phyloP scores from a whole-genome alignment of 192 early-diverging fungal species.

The Fimicolochytrium jonesii region DNA sequence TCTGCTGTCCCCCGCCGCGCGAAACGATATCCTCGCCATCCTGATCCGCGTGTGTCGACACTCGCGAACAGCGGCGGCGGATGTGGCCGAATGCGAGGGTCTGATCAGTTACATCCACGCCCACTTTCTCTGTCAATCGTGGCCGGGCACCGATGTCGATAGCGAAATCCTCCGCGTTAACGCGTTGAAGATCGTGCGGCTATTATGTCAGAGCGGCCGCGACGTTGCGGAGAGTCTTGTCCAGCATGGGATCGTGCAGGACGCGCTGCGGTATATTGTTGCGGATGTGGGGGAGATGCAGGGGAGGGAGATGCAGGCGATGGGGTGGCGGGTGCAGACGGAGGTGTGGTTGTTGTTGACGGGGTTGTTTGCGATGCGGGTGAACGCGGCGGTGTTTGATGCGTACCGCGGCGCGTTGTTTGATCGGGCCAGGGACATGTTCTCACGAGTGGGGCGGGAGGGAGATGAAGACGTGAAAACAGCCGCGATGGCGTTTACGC shows the following conservation, averaged over 20 bases:
- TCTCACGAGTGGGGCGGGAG: background rate
- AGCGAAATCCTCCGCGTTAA: background rate
- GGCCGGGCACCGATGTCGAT: background rate
- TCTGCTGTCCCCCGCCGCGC: slow-evolving; percentile 29
- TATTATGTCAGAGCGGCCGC: slow-evolving; percentile 25
- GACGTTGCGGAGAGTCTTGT: slow-evolving; percentile 20
- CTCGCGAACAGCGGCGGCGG: slow-evolving; percentile 36
- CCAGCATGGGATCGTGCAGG: slow-evolving; percentile 12
- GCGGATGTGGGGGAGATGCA: too few species aligned
- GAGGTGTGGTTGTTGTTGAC: slow-evolving; percentile 11
- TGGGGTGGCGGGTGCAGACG: background rate
- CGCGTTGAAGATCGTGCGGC: slow-evolving; percentile 1
- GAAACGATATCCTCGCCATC: slow-evolving; percentile 45
- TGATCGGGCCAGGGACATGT: background rate
- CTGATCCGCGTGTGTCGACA: slow-evolving; percentile 42
- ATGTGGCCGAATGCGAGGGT: slow-evolving; percentile 43
- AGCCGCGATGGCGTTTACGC: slow-evolving; percentile 2
- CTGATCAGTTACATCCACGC: slow-evolving; percentile 37
- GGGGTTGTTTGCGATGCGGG: slow-evolving; percentile 18
- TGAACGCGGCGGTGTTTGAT: slow-evolving; percentile 18
- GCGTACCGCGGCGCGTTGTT: slow-evolving; percentile 23
- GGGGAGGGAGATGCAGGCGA: background rate
- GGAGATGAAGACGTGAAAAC: background rate
- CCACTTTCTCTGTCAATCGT: background rate
- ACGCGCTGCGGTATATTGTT: slow-evolving; percentile 11